A percentile compares a stretch with the other conserved stretches of the same genome.
These are phyloP conservation scores for Moniliophthora roreri DNA, from an alignment of 1,284 basidiomycete genomes.

Conservation along the genomic window DNA sequence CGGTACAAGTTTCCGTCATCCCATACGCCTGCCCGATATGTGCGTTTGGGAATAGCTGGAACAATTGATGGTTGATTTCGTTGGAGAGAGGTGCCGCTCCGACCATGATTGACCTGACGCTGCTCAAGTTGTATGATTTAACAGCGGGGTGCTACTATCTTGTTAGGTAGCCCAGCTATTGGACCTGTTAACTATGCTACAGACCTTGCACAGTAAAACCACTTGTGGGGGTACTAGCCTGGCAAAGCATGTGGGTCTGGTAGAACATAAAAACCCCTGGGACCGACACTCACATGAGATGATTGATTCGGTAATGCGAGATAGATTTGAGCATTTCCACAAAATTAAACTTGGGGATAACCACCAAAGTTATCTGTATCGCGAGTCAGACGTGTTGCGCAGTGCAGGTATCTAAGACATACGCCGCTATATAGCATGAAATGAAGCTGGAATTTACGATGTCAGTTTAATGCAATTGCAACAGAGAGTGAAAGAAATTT, in stretches of 20 bases:
- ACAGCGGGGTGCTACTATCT: conserved; percentile 53
- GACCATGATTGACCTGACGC: conserved; percentile 58
- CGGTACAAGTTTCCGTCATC: conserved; percentile 41
- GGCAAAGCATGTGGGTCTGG: neutral
- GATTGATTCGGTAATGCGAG: conserved; percentile 57
- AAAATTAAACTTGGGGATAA: conserved; percentile 68
- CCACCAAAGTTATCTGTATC: conserved; percentile 55
- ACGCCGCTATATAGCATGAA: conserved; percentile 55
- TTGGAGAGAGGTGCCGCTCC: conserved; percentile 76
- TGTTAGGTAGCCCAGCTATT: neutral
- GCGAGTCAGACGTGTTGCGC: neutral
- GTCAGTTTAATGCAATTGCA: too few species aligned
- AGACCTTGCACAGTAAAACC: conserved; percentile 64
- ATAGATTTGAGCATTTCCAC: conserved; percentile 61
- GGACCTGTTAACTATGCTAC: neutral
- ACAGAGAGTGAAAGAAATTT: too few species aligned
- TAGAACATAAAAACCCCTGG: neutral
- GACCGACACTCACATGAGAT: conserved; percentile 49
- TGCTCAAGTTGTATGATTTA: conserved; percentile 65
- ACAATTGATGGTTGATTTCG: conserved; percentile 58
- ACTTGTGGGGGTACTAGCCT: conserved; percentile 70
- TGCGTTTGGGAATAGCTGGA: conserved; percentile 54
- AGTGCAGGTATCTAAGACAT: conserved; percentile 15
- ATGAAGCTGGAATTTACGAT: conserved; percentile 40
- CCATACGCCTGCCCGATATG: conserved; percentile 68